Evolutionary conservation across 1,284 basidiomycete genomes (phyloP), one percentile per base, ranked within the genome.

Genomic region (Athelia sp.): DNA sequence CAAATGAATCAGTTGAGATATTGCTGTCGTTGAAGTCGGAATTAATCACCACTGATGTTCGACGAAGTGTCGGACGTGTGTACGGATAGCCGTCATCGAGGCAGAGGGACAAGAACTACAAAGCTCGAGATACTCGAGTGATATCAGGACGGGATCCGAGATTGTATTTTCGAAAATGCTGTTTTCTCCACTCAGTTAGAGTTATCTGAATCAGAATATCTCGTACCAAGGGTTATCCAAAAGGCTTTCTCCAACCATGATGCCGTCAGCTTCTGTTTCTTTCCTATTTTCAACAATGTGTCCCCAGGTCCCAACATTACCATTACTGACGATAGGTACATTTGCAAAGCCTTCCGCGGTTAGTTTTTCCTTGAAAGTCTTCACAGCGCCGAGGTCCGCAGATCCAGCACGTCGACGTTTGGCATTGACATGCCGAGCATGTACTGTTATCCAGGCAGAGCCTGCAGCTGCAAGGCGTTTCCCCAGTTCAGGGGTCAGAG

Each of bases 161-260:
- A 75, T 49, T 17, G 58, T 54, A 36, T 70, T 69, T 43, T 71
- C 63, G 56, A 87, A 87, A 23, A 86, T 55, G 55, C 83, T 80
- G 49, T 2, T 63, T 21, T 49, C n/a, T n/a, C n/a, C n/a, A n/a
- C 15, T 17, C 42, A 45, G 17, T 34, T 18, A 9, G 22, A 23
- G 26, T 43, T 24, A 19, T 35, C 21, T 40, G 48, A 51, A 18
- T 32, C 34, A 47, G 34, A 35, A 43, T 56, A 24, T 17, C 31
- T 60, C 75, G 29, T 51, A 87, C 86, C 76, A 80, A 26, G 87
- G 85, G 63, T 88, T 85, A 22, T 75, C 79, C 6, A 89, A 66
- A 31, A 90, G 63, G 17, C 78, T 75, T 62, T 90, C 87, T 8
- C 84, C 88, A 2, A 89, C 82, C 87, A 90, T 90, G 52, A 84